Evolutionary conservation across 208 protist genomes (phyloP).

Genomic region (Wallacemonas sp.): DNA sequence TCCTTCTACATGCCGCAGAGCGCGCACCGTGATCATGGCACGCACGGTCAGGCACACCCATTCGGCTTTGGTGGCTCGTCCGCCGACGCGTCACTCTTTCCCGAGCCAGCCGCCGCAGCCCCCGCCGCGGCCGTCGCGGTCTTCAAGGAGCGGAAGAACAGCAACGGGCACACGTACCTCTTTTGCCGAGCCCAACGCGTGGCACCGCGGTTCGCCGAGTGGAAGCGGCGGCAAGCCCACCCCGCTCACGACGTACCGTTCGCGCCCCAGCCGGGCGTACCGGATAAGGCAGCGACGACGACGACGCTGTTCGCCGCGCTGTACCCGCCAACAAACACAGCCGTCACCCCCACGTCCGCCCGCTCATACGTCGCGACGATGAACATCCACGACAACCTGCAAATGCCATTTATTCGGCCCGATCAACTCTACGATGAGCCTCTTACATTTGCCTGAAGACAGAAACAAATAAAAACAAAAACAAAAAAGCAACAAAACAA

Average conservation of each 20-base stretch:
- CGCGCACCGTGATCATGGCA: slow-evolving; percentile 12
- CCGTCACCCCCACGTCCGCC: slow-evolving; percentile 17
- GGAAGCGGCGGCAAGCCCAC: slow-evolving; percentile 29
- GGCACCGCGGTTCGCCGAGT: slow-evolving; percentile 44
- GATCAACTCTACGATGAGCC: slow-evolving; percentile 39
- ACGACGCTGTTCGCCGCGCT: slow-evolving; percentile 52
- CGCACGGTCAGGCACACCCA: not conserved
- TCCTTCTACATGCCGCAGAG: slow-evolving; percentile 58
- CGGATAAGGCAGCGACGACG: not conserved
- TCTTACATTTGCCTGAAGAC: slow-evolving; percentile 3
- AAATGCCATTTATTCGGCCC: slow-evolving; percentile 56
- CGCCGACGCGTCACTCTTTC: slow-evolving; percentile 17
- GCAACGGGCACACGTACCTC: slow-evolving; percentile 52
- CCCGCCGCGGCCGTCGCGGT: slow-evolving; percentile 31
- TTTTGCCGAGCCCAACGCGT: slow-evolving; percentile 60
- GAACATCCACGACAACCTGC: slow-evolving; percentile 21
- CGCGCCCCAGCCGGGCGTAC: slow-evolving; percentile 15
- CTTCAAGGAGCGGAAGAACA: slow-evolving; percentile 46
- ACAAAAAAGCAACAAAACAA: not conserved
- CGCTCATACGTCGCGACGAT: slow-evolving; percentile 20
- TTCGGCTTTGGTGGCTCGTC: not conserved
- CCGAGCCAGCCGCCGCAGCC: slow-evolving; percentile 23
- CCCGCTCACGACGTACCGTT: slow-evolving; percentile 25
- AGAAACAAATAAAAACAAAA: slow-evolving; percentile 11
- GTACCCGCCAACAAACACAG: slow-evolving; percentile 29